Evolutionary conservation across 1,139 yeast species (phyloP).

Genomic region (Hemisphaericaspora lyxosophila): DNA sequence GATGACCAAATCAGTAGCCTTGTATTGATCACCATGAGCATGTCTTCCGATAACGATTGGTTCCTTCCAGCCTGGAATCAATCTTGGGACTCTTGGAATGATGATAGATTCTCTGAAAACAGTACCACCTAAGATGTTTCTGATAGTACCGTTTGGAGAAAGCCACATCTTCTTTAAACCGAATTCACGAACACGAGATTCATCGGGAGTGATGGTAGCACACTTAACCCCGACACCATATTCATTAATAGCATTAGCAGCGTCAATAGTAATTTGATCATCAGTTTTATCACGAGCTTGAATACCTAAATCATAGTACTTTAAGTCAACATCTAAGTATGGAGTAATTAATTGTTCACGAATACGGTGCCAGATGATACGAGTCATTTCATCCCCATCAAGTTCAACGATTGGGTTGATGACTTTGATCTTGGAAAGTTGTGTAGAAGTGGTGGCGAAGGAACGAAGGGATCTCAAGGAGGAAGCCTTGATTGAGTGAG

Average conservation of each 20-base stretch:
- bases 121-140: slow-evolving; percentile 80
- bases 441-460: slow-evolving; percentile 21
- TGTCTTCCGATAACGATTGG: slow-evolving; percentile 87
- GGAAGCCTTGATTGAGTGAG: slow-evolving; percentile 13
- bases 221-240: slow-evolving; percentile 83
- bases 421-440: slow-evolving; percentile 60
- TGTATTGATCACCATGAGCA: slow-evolving; percentile 83
- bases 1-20: slow-evolving; percentile 72
- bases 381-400: slow-evolving; percentile 87
- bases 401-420: slow-evolving; percentile 74
- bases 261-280: slow-evolving; percentile 71
- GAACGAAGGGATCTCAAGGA: slow-evolving; percentile 18
- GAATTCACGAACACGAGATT: slow-evolving; percentile 75
- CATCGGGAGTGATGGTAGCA: slow-evolving; percentile 87
- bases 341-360: slow-evolving; percentile 70
- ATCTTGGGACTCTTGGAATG: slow-evolving; percentile 72
- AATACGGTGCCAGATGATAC: slow-evolving; percentile 79
- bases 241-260: slow-evolving; percentile 72
- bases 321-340: slow-evolving; percentile 67
- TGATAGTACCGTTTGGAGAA: slow-evolving; percentile 81
- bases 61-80: slow-evolving; percentile 76
- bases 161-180: slow-evolving; percentile 79
- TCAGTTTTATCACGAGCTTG: slow-evolving; percentile 69
- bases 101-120: slow-evolving; percentile 84
- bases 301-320: slow-evolving; percentile 74